phyloP scores from a whole-genome alignment of 2,329 filamentous ascomycete genomes.

The Aspergillus sp. region DNA sequence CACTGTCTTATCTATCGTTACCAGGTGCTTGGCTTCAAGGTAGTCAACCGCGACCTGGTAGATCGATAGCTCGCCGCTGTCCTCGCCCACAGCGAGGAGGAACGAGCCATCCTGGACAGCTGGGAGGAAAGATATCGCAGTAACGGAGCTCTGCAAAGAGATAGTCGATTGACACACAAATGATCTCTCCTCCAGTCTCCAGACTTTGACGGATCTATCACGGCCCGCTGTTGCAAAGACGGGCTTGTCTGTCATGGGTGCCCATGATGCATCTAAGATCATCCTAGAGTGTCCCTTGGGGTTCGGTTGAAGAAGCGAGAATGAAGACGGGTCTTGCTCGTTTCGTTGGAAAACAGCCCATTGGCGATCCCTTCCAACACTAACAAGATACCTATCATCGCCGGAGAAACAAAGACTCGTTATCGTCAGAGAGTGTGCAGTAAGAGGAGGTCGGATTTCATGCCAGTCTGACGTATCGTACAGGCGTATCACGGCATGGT shows the following conservation, averaged over 20 bases:
- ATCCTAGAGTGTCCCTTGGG: conserved; percentile 85
- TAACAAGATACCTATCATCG: conserved; percentile 69
- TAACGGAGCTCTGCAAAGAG: conserved; percentile 55
- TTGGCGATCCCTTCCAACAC: conserved; percentile 83
- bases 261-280: conserved; percentile 86
- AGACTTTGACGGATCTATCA: conserved; percentile 77
- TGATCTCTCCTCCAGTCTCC: conserved; percentile 42
- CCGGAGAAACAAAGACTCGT: conserved; percentile 72
- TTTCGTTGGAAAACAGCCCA: conserved; percentile 72
- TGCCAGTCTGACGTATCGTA: conserved; percentile 86
- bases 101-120: conserved; percentile 20
- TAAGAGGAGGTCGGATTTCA: conserved; percentile 73
- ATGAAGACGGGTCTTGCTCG: conserved; percentile 38
- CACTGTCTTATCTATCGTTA: conserved; percentile 30
- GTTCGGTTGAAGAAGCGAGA: conserved; percentile 57
- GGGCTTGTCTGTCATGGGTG: conserved; percentile 42
- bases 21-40: conserved; percentile 22
- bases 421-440: conserved; percentile 80
- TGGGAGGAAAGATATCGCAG: conserved; percentile 61
- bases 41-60: conserved; percentile 31
- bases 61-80: conserved; percentile 40
- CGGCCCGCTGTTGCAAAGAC: conserved; percentile 82
- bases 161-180: conserved; percentile 52
- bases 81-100: conserved; percentile 42
- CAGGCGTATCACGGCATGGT: conserved; percentile 88